phyloP scores from a whole-genome alignment of 139 green algal genomes.

The Chlamydomonas asymmetrica region DNA sequence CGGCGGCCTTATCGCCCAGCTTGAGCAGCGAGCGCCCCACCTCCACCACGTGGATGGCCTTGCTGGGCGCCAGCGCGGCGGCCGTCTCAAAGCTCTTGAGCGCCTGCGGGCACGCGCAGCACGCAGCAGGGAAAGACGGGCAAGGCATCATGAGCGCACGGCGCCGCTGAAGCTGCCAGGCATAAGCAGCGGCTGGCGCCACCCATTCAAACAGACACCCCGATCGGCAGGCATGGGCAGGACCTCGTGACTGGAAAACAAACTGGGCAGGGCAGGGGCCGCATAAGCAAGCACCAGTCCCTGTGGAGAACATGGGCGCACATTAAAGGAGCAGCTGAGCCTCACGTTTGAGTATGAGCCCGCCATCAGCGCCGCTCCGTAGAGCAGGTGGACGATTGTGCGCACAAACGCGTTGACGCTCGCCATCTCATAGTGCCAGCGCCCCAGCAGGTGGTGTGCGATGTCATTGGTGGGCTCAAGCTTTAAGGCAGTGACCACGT shows the following conservation, averaged over 20 bases:
- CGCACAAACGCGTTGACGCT: slow-evolving; percentile 62
- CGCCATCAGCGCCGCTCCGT: slow-evolving; percentile 53
- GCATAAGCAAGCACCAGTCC: too few relatives aligned
- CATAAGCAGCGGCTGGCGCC: too few relatives aligned
- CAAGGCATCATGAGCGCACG: too few relatives aligned
- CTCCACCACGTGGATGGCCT: slow-evolving; percentile 74
- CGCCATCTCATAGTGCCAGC: slow-evolving; percentile 75
- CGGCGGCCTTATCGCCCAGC: slow-evolving; percentile 43
- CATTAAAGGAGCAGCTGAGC: too few relatives aligned
- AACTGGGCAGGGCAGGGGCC: too few relatives aligned
- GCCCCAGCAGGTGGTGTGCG: slow-evolving; percentile 79
- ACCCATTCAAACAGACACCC: too few relatives aligned
- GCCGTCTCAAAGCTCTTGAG: slow-evolving; percentile 59
- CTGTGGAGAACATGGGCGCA: too few relatives aligned
- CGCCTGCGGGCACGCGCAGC: slow-evolving; percentile 46
- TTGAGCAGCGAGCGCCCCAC: slow-evolving; percentile 44
- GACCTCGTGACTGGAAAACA: too few relatives aligned
- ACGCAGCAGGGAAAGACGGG: too few relatives aligned
- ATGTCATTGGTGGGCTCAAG: slow-evolving; percentile 65
- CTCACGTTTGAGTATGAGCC: too few relatives aligned
- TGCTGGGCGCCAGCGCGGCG: slow-evolving; percentile 49
- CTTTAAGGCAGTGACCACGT: slow-evolving; percentile 47
- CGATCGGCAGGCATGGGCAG: too few relatives aligned
- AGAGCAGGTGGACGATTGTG: slow-evolving; percentile 62
- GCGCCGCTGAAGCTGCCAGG: too few relatives aligned